phyloP scores from a whole-genome alignment of 495 filamentous ascomycete species.

The Aspergillus taichungensis region DNA sequence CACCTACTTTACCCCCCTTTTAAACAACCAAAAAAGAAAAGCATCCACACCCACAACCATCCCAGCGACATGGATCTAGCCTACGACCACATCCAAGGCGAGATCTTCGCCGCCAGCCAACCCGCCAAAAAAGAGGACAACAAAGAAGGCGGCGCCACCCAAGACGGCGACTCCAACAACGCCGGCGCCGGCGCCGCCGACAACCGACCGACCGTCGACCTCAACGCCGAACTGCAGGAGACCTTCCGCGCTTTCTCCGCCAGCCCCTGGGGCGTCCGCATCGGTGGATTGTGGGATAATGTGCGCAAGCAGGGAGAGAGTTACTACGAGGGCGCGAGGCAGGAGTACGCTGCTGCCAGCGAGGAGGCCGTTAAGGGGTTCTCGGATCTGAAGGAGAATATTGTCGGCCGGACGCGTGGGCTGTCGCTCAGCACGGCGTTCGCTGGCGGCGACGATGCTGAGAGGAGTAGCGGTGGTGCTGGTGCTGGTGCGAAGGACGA shows the following conservation, averaged over 20 bases:
- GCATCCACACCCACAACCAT: constrained; percentile 94
- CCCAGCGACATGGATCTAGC: constrained; percentile 72
- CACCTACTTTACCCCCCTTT: constrained; percentile 1
- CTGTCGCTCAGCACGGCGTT: constrained; percentile 54
- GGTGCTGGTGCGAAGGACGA: constrained; percentile 23
- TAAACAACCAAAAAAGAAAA: constrained; percentile 30
- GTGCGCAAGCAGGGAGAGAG: constrained; percentile 86
- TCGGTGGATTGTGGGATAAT: constrained; percentile 81
- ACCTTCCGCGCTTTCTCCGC: constrained; percentile 88
- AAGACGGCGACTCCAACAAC: constrained; percentile 38
- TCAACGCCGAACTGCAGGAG: constrained; percentile 88
- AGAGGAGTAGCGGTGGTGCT: constrained; percentile 15
- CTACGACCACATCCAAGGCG: constrained; percentile 94
- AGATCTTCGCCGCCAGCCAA: constrained; percentile 55
- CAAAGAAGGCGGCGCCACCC: constrained; percentile 31
- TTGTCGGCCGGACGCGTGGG: constrained; percentile 63
- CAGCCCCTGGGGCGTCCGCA: constrained; percentile 80
- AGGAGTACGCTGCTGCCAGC: constrained; percentile 71
- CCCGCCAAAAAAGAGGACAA: constrained; percentile 33
- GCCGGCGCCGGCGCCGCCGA: constrained; percentile 16
- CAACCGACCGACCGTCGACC: constrained; percentile 43
- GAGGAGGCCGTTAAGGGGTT: constrained; percentile 81
- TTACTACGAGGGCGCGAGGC: constrained; percentile 73
- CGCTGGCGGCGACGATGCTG: constrained; percentile 10
- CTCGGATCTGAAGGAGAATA: constrained; percentile 55